Percentiles rank a stretch among this genome's conserved stretches.
These are phyloP conservation scores for Nemania sp. DNA, from an alignment of 2,329 filamentous ascomycete species.

Conservation along the genomic window DNA sequence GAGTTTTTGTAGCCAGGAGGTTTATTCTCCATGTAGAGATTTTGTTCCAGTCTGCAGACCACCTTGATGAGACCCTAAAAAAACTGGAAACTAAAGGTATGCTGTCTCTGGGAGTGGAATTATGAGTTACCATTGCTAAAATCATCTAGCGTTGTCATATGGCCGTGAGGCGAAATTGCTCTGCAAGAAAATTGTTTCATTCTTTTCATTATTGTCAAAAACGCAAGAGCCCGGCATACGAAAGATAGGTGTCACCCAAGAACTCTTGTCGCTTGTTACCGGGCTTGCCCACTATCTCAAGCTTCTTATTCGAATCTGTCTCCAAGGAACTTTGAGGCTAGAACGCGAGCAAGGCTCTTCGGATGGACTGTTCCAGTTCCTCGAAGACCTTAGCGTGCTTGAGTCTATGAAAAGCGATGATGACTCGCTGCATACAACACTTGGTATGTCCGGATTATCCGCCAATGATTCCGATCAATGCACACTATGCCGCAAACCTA, in stretches of 20 bases:
- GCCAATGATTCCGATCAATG: conserved; percentile 86
- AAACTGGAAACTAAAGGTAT: conserved; percentile 75
- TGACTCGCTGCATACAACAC: conserved; percentile 66
- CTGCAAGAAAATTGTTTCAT: conserved; percentile 99
- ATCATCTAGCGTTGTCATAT: conserved; percentile 75
- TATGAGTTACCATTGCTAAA: conserved; percentile 30
- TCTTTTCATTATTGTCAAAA: conserved; percentile 93
- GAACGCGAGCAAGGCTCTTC: conserved; percentile 80
- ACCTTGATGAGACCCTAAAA: conserved; percentile 75
- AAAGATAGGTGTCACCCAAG: conserved; percentile 94
- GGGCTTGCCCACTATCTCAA: conserved; percentile 97
- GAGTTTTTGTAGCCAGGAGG: conserved; percentile 89
- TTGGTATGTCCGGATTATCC: conserved; percentile 68
- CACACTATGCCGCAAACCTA: conserved; percentile 77
- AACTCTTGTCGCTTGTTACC: conserved; percentile 95
- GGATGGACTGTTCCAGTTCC: conserved; percentile 78
- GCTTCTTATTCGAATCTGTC: conserved; percentile 92
- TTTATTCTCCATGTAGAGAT: conserved; percentile 97
- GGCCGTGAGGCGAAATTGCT: conserved; percentile 95
- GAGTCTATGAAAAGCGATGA: conserved; percentile 77
- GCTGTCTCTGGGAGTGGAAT: conserved; percentile 31
- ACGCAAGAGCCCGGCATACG: conserved; percentile 89
- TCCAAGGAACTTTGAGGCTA: conserved; percentile 89
- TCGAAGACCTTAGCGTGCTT: conserved; percentile 83
- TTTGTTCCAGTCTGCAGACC: conserved; percentile 85